Evolutionary conservation across 306 rosid genomes (phyloP), one percentile per base, ranked within the genome.

Genomic region (Pterocarpus macrocarpus): DNA sequence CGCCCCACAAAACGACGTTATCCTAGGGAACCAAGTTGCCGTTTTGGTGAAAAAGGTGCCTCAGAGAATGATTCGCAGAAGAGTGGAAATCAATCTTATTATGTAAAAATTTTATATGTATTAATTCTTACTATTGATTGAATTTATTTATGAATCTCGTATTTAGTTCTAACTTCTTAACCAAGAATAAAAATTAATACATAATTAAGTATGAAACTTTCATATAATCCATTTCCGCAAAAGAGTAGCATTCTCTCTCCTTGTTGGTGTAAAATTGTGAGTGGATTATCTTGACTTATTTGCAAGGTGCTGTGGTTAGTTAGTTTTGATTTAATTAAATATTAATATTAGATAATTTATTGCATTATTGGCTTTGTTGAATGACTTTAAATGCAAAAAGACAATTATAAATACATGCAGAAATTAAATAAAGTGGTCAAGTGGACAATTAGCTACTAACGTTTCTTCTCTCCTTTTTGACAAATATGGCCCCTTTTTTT

Each of bases 1-100:
- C 66, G 52, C 30, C 34, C 38, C 49, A 3, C 32, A 55, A 82
- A 86, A 86, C 85, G 78, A 80, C 83, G 69, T 7, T 41, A 71
- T 81, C 69, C 50, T 28, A 2, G 44, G 12, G 47, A 53, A 8
- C 33, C 30, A 47, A 59, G 32, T 32, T 70, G 44, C 33, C 36
- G 50, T 63, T 58, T 50, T 50, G 6, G 5, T 12, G 3, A 3
- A 50, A 38, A 11, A 5, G 22, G 39, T 22, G 56, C 8, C 75
- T 0, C 5, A 7, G 69, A 34, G 8, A 17, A 55, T 34, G 44
- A 69, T 11, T 47, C 1, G 14, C 13, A 39, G 11, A 11, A 32
- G 34, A 9, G 10, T 56, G 10, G 28, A 22, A 22, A 22, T 22
- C 28, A 22, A 22, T 22, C 28, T 22, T 22, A 22, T 22, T 22